Evolutionary conservation across 108 stramenopile genomes (phyloP), one percentile per base, ranked within the genome.

Genomic region (Nitzschia palea): DNA sequence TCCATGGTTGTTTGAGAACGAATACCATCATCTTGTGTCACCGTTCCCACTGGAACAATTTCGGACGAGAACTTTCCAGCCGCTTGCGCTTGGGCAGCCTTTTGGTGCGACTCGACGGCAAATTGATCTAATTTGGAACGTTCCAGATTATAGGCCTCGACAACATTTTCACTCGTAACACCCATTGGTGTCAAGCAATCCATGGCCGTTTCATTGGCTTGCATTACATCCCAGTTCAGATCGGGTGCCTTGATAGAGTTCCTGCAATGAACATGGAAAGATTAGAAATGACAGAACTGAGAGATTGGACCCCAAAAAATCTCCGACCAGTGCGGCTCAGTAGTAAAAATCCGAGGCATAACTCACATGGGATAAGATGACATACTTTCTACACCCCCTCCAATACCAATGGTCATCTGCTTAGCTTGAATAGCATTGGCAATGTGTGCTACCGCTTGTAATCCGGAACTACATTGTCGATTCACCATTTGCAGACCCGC

Each of bases 151-250:
- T 85, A 97, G 59, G 82, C 70, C 25, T 80, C 68, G 0, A 93
- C 84, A 4, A 98, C 96, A 68, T 95, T 97, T 74, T 98, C 98
- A 56, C 88, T 90, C 3, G 98, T 98, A 18, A 93, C 71, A 0
- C 98, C 98, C 98, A 98, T 98, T 55, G 98, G 97, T 30, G 91
- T 83, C n/a, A 94, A 65, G 48, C 93, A 94, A 71, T 92, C 96
- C 86, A 93, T 89, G 12, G 87, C 92, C 1, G 79, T 67, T 29
- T 55, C 42, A 15, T 64, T 71, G 35, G 65, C 35, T 47, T 80
- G 51, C 73, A 85, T 85, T 1, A 44, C 44, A 33, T 86, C 80
- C 92, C 88, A 91, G 62, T 93, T 82, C n/a, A 89, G 86, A 50
- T 88, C 79, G 18, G 86, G 84, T 9, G 90, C 79, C 61, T 62